Evolutionary conservation across 805 yeast genomes (phyloP).

Genomic region (Pichia cabralensis): DNA sequence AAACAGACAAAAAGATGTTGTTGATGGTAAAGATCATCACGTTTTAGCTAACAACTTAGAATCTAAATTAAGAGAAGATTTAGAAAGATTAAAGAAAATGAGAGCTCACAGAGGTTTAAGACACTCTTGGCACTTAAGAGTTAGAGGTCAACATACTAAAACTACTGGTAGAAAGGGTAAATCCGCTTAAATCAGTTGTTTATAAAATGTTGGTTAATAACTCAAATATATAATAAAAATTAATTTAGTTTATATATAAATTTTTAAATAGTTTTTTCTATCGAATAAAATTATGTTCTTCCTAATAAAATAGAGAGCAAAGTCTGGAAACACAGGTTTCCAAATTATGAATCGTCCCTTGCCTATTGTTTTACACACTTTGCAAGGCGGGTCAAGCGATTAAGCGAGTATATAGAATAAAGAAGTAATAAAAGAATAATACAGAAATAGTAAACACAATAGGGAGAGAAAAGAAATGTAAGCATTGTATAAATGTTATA

Average conservation of each 20-base stretch:
- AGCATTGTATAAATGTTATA: too few relatives aligned
- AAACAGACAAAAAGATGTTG: slow-evolving; percentile 97
- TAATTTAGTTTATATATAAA: not conserved
- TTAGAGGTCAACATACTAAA: slow-evolving; percentile 99
- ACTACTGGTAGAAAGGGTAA: slow-evolving; percentile 96
- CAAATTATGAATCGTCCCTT: too few relatives aligned
- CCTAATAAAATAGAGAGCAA: too few relatives aligned
- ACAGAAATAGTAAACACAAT: too few relatives aligned
- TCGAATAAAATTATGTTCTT: slow-evolving; percentile 1
- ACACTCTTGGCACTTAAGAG: slow-evolving; percentile 99
- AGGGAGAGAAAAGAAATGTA: too few relatives aligned
- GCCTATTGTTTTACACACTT: too few relatives aligned
- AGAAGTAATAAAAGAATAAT: too few relatives aligned
- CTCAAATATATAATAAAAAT: not conserved
- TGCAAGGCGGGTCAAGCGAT: too few relatives aligned
- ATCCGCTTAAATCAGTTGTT: slow-evolving; percentile 24
- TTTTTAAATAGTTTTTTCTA: not conserved
- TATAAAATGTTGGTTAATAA: slow-evolving; percentile 1
- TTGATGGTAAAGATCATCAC: slow-evolving; percentile 99
- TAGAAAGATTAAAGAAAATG: slow-evolving; percentile 99
- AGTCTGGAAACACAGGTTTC: too few relatives aligned
- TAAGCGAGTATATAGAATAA: too few relatives aligned
- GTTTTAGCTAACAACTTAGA: slow-evolving; percentile 98
- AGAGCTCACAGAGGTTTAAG: slow-evolving; percentile 99
- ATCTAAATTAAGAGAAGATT: slow-evolving; percentile 98